Conservation (phyloP, 1,284 basidiomycete species). For the Afroboletus lepidellus region DNA sequence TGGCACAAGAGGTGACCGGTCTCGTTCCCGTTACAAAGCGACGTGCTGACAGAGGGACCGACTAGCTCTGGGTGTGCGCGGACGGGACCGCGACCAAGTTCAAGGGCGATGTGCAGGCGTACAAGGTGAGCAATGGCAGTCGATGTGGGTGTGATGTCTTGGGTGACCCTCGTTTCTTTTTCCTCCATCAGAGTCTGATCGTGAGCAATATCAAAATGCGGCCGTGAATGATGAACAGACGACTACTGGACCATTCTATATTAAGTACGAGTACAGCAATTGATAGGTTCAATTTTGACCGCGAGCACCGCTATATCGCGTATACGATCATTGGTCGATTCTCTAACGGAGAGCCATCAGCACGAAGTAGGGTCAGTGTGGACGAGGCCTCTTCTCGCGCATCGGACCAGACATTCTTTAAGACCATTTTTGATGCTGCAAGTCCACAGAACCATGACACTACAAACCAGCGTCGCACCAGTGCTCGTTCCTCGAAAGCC, state of each 20-base stretch:
- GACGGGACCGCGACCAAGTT: slow-evolving; percentile 85
- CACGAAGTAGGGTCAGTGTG: no score
- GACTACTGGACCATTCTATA: no score
- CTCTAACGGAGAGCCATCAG: no score
- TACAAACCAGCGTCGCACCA: neutral
- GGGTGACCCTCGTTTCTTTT: neutral
- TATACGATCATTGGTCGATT: no score
- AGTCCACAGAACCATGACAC: no score
- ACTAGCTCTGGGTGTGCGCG: slow-evolving; percentile 86
- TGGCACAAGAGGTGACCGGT: slow-evolving; percentile 64
- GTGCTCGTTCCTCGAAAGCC: neutral
- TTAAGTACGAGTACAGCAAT: no score
- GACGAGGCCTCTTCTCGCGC: no score
- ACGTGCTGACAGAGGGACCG: neutral
- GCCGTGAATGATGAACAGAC: slow-evolving; percentile 34
- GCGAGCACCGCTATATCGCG: no score
- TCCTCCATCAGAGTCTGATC: slow-evolving; percentile 59
- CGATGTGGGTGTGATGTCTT: slow-evolving; percentile 6
- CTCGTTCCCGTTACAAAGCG: neutral
- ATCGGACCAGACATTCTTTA: no score
- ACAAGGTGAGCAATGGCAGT: slow-evolving; percentile 66
- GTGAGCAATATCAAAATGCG: slow-evolving; percentile 75
- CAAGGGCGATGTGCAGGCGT: slow-evolving; percentile 86
- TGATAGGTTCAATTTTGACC: no score
- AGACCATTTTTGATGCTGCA: neutral